Evolutionary conservation across 164 flowering plant genomes (phyloP).

Genomic region (Magnolia officinalis): DNA sequence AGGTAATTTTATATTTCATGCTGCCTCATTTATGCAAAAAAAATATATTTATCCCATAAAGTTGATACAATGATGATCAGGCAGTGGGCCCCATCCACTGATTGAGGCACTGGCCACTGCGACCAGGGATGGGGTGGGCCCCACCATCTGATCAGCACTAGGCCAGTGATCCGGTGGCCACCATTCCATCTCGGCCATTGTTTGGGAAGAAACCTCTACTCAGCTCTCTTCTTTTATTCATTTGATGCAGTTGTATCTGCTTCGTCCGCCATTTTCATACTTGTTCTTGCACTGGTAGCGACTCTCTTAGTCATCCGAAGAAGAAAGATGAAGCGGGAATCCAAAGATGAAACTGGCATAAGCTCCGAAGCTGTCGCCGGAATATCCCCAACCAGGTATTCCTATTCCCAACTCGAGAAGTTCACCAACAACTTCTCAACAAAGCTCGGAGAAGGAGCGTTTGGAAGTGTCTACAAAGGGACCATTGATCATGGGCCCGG

Average conservation of each 20-base stretch:
- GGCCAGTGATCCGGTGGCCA: too few relatives aligned
- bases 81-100: too few relatives aligned
- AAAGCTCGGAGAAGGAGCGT: conserved; percentile 14
- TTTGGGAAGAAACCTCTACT: too few relatives aligned
- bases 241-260: background rate
- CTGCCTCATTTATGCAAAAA: background rate
- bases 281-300: background rate
- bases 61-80: too few relatives aligned
- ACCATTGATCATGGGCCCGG: background rate
- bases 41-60: too few relatives aligned
- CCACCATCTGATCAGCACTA: too few relatives aligned
- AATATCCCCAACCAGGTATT: conserved; percentile 1
- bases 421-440: conserved; percentile 2
- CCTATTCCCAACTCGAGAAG: conserved; percentile 1
- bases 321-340: background rate
- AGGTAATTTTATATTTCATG: background rate
- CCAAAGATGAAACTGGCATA: background rate
- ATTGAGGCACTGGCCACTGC: too few relatives aligned
- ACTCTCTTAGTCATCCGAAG: background rate
- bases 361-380: background rate
- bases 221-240: background rate
- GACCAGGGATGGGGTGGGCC: too few relatives aligned
- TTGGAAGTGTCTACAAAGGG: conserved; percentile 15
- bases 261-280: background rate
- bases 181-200: too few relatives aligned